Base-by-base conservation (phyloP, 306 rosid genomes). In the Crotalaria pallida region DNA sequence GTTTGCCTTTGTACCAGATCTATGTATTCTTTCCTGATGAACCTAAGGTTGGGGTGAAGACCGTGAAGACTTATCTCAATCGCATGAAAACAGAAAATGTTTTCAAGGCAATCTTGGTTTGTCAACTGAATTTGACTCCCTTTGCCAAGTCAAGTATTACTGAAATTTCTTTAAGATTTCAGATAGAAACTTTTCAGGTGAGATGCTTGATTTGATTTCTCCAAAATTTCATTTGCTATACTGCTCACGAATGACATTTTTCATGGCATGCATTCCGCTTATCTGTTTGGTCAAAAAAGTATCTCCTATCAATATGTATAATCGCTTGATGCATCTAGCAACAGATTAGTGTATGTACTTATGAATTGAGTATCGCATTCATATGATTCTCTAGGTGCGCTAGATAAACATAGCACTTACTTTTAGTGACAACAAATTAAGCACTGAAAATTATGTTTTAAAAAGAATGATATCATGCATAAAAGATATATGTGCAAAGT, bases 161-260 rank as follows among this genome's bases (percentile, higher is more conserved):
- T 53, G 90, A 85, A 77, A 77, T 80, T 22, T 64, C 88, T 34
- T 5, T 88, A 13, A 76, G 81, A 40, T 83, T 85, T 69, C 87
- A 65, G 53, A 65, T 87, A 84, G 98, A 90, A 78, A 85, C 88
- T 45, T 94, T 94, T 51, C 92, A 85, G 98, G 98, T 68, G 0
- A 23, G 36, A 7, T 21, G 15, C 7, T 55, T 3, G 15, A 21
- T 38, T 10, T 38, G 13, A 38, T 38, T 38, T 38, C 13, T 38
- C n/a, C 44, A 38, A 10, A 38, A 38, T 10, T 10, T 38, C 41
- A 10, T n/a, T 38, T 38, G 44, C 44, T 10, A 31, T 31, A n/a
- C n/a, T n/a, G 10, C 44, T 38, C 44, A 38, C 43, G 2, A 38
- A 10, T 10, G 13, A 38, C 44, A 38, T 2, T 38, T 38, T 38